Percentiles rank a stretch among this genome's conserved stretches.
phyloP scores from a whole-genome alignment of 164 flowering plant genomes.

The Chloranthus sessilifolius region DNA sequence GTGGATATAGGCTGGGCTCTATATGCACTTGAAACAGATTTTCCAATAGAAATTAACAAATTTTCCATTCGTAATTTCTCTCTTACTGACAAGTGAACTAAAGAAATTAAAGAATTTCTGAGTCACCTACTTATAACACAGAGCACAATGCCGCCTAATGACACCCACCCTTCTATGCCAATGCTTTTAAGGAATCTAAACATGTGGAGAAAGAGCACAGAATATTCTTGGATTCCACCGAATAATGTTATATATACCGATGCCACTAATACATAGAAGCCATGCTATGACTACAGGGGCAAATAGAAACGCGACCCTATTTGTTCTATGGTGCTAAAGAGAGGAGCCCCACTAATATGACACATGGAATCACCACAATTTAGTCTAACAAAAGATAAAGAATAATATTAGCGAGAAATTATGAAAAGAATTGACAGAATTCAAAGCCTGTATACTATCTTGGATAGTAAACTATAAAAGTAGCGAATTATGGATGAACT shows the following conservation, averaged over 20 bases:
- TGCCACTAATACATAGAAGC: constrained; percentile 52
- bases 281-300: constrained; percentile 65
- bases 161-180: constrained; percentile 64
- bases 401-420: background rate
- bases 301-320: constrained; percentile 62
- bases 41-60: background rate
- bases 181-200: constrained; percentile 46
- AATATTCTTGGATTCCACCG: constrained; percentile 59
- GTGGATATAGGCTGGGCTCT: background rate
- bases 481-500: constrained; percentile 13
- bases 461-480: background rate
- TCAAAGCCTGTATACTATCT: too few species aligned
- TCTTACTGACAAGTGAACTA: too few species aligned
- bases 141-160: constrained; percentile 71
- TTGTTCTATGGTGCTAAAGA: constrained; percentile 66
- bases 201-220: constrained; percentile 64
- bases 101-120: background rate
- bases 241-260: constrained; percentile 66
- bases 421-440: background rate
- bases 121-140: constrained; percentile 63
- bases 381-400: constrained; percentile 35
- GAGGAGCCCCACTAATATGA: constrained; percentile 58
- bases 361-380: constrained; percentile 46
- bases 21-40: constrained; percentile 52
- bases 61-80: too few species aligned